A percentile compares a stretch with the other conserved stretches of the same genome.
These are phyloP conservation scores for Prorocentrum cordatum DNA, from an alignment of 169 alveolate species.

Conservation along the genomic window DNA sequence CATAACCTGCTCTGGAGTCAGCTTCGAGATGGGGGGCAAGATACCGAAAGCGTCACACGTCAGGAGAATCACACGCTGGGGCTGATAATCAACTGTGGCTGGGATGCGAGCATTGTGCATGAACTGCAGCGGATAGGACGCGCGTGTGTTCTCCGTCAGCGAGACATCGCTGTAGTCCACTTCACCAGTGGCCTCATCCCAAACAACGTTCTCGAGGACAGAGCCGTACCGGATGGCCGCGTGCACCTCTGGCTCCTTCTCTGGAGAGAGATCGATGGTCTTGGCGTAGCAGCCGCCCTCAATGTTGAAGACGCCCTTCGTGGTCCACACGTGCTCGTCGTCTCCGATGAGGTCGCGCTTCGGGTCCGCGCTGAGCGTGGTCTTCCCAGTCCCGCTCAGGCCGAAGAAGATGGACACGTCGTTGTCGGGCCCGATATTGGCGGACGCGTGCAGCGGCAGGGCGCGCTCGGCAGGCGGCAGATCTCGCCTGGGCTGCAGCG, in stretches of 20 bases:
- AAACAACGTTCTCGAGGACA: constrained; percentile 83
- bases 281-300: constrained; percentile 96
- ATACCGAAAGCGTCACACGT: constrained; percentile 94
- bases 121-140: constrained; percentile 88
- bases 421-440: constrained; percentile 40
- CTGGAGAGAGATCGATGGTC: constrained; percentile 72
- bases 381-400: constrained; percentile 95
- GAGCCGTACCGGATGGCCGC: constrained; percentile 80
- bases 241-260: constrained; percentile 93
- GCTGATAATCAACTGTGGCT: constrained; percentile 88
- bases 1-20: constrained; percentile 85
- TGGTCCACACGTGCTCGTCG: constrained; percentile 97
- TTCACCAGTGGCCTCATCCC: constrained; percentile 80
- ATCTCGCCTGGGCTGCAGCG: too few relatives aligned
- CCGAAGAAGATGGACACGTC: constrained; percentile 94
- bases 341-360: constrained; percentile 89
- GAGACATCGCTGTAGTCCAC: constrained; percentile 85
- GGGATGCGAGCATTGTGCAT: constrained; percentile 90
- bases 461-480: constrained; percentile 2
- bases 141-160: constrained; percentile 84
- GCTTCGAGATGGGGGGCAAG: constrained; percentile 89
- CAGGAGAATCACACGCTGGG: constrained; percentile 88
- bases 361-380: constrained; percentile 94
- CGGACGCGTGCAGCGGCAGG: constrained; percentile 49
- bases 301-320: constrained; percentile 91